phyloP scores from a whole-genome alignment of 805 yeast genomes.

The Saccharomycopsis malanga region DNA sequence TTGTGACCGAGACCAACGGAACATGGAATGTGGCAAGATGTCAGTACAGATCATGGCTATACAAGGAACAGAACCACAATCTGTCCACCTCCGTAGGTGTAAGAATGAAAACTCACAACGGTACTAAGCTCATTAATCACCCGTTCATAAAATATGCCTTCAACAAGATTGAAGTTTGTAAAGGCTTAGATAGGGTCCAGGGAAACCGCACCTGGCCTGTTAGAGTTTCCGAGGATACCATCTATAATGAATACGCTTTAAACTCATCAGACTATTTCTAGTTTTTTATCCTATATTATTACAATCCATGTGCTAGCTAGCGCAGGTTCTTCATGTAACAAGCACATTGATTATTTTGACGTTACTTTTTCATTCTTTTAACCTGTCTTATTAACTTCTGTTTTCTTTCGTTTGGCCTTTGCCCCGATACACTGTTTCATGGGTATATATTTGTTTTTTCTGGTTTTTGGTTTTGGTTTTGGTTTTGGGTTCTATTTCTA shows the following conservation, averaged over 20 bases:
- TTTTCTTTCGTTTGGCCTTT: background rate
- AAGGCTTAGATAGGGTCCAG: background rate
- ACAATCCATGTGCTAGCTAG: no score
- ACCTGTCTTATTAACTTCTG: background rate
- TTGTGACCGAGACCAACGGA: background rate
- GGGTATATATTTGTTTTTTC: no score
- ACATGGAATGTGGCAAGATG: conserved; percentile 11
- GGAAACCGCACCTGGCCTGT: conserved; percentile 4
- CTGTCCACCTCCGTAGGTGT: background rate
- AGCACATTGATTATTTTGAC: no score
- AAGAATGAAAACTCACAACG: conserved; percentile 4
- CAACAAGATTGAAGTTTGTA: conserved; percentile 10
- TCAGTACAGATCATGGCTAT: conserved; percentile 15
- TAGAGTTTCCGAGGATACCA: conserved; percentile 4
- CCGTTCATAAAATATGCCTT: conserved; percentile 15
- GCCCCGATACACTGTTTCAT: conserved; percentile 3
- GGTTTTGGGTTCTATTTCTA: no score
- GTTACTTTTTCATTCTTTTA: background rate
- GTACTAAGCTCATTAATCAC: conserved; percentile 5
- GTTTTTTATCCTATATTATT: no score
- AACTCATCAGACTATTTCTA: conserved; percentile 2
- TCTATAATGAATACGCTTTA: conserved; percentile 13
- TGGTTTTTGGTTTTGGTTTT: no score
- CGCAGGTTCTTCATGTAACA: no score
- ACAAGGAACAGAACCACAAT: background rate